Conservation (phyloP, 2,329 filamentous ascomycete genomes). For the Chalaropsis ovoidea region DNA sequence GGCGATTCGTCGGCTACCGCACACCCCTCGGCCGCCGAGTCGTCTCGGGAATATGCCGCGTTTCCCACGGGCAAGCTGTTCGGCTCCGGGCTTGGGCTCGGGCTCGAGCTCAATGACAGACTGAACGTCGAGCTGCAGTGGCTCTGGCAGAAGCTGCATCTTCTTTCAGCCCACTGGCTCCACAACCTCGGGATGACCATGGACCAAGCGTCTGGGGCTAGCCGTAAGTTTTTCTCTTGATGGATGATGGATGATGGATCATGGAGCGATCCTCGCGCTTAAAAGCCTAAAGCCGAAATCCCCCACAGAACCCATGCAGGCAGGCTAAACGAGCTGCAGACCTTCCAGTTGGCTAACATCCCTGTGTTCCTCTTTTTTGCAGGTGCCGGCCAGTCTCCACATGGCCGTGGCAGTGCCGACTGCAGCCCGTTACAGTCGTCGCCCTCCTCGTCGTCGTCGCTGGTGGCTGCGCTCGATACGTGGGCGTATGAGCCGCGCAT, state of each 20-base stretch:
- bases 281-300: background rate
- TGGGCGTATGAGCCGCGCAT: slow-evolving; percentile 22
- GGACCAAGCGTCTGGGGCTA: slow-evolving; percentile 9
- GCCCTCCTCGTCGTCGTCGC: background rate
- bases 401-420: background rate
- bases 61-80: background rate
- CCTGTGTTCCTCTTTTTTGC: slow-evolving; percentile 5
- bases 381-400: background rate
- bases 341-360: background rate
- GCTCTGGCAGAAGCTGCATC: slow-evolving; percentile 22
- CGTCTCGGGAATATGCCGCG: background rate
- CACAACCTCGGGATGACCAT: slow-evolving; percentile 19
- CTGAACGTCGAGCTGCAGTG: slow-evolving; percentile 21
- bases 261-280: background rate
- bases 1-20: slow-evolving; percentile 6
- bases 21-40: slow-evolving; percentile 12
- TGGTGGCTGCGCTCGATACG: slow-evolving; percentile 11
- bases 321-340: background rate
- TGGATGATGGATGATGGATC: background rate
- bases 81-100: background rate
- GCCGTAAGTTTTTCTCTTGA: slow-evolving; percentile 3
- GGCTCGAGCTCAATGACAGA: slow-evolving; percentile 13
- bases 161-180: slow-evolving; percentile 23
- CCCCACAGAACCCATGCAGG: background rate
- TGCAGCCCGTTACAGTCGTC: background rate